Percentiles rank a stretch among this genome's conserved stretches.
These are phyloP conservation scores for Paxillus rubicundulus DNA, from an alignment of 768 basidiomycete genomes.

Conservation along the genomic window DNA sequence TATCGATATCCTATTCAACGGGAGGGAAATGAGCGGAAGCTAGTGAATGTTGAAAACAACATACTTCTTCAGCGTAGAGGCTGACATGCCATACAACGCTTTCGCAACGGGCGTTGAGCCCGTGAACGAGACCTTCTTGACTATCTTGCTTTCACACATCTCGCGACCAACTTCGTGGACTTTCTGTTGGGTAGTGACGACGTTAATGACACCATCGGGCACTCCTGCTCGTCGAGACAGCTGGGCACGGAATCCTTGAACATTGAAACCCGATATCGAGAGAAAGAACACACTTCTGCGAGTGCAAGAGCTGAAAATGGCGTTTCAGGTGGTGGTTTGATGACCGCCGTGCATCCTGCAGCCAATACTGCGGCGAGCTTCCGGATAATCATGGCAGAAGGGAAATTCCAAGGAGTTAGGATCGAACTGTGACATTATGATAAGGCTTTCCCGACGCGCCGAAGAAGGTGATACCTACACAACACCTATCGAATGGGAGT, in stretches of 20 bases:
- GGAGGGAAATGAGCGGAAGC: conserved; percentile 4
- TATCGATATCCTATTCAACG: conserved; percentile 51
- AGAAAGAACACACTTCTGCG: conserved; percentile 59
- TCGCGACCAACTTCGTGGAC: conserved; percentile 88
- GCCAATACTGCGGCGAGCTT: conserved; percentile 88
- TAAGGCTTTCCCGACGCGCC: not conserved
- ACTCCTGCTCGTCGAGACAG: conserved; percentile 86
- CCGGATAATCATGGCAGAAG: conserved; percentile 92
- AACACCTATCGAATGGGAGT: conserved; percentile 35
- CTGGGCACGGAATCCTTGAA: conserved; percentile 35
- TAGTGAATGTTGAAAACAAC: conserved; percentile 11
- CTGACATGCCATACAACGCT: conserved; percentile 65
- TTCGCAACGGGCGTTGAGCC: conserved; percentile 84
- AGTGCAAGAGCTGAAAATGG: conserved; percentile 91
- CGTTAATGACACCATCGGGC: conserved; percentile 92
- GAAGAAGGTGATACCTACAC: conserved; percentile 35
- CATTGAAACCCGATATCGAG: not conserved
- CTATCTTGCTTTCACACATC: conserved; percentile 82
- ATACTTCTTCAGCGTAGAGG: conserved; percentile 81
- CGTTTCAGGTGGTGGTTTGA: conserved; percentile 94
- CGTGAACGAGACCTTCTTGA: conserved; percentile 91
- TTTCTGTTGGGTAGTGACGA: conserved; percentile 85
- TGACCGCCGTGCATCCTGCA: conserved; percentile 93
- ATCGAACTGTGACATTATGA: conserved; percentile 52
- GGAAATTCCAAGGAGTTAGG: conserved; percentile 90